These are phyloP conservation scores for Aureobasidium sp. DNA, from an alignment of 2,329 filamentous ascomycete genomes.

Conservation along the genomic window DNA sequence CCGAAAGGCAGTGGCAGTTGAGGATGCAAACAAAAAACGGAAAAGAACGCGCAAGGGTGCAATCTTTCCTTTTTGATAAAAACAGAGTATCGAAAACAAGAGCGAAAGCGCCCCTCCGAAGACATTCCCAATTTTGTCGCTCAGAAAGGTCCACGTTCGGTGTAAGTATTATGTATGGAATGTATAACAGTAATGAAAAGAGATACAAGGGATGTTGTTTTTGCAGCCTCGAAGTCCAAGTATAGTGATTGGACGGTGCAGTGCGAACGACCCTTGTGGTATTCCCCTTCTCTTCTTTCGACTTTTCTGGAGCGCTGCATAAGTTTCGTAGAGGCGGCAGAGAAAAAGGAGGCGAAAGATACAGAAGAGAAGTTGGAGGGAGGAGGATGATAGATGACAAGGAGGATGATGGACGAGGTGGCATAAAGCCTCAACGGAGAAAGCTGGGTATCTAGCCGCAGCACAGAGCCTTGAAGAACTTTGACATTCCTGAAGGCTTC, in stretches of 20 bases:
- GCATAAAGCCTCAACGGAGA: background rate
- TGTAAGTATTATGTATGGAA: slow-evolving; percentile 15
- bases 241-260: background rate
- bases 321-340: slow-evolving; percentile 3
- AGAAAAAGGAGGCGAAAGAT: slow-evolving; percentile 1
- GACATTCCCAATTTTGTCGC: slow-evolving; percentile 5
- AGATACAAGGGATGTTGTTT: slow-evolving; percentile 5
- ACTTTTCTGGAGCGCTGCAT: background rate
- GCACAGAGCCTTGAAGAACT: slow-evolving; percentile 87
- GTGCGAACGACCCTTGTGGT: background rate
- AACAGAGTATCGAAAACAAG: slow-evolving; percentile 1
- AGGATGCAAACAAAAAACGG: background rate
- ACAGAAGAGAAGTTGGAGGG: slow-evolving; percentile 4
- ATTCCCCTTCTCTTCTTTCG: slow-evolving; percentile 1
- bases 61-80: background rate
- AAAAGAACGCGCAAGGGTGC: slow-evolving; percentile 3
- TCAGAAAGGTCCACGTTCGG: background rate
- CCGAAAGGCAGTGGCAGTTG: background rate
- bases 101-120: background rate
- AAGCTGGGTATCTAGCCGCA: slow-evolving; percentile 52
- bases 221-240: background rate
- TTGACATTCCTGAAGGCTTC: slow-evolving; percentile 78
- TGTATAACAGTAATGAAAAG: slow-evolving; percentile 12
- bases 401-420: background rate
- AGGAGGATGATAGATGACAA: background rate